A percentile compares a stretch with the other conserved stretches of the same genome.
Evolutionary conservation across 78 protist genomes (phyloP).

Genomic region (Isochrysis galbana): DNA sequence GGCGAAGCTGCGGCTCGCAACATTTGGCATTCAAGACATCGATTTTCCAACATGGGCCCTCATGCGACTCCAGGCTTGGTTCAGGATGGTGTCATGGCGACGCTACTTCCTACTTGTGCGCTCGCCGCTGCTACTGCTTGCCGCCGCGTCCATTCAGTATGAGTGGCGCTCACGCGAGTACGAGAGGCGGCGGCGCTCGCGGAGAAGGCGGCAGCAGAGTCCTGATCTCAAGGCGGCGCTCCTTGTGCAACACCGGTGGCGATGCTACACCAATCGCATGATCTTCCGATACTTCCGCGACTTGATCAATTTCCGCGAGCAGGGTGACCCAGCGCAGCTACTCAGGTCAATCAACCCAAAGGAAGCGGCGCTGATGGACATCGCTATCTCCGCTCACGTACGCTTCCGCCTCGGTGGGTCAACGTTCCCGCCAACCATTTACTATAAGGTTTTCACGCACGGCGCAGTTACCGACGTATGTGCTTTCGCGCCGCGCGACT

Average conservation of each 20-base stretch:
- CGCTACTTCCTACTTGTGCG: background rate
- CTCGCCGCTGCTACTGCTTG: background rate
- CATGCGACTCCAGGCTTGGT: background rate
- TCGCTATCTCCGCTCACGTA: background rate
- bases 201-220: too few relatives aligned
- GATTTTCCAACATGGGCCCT: background rate
- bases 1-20: background rate
- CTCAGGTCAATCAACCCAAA: background rate
- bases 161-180: background rate
- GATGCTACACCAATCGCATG: background rate
- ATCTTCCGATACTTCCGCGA: background rate
- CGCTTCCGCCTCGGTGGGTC: constrained; percentile 2
- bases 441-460: constrained; percentile 24
- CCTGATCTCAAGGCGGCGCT: background rate
- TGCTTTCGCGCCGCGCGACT: constrained; percentile 28
- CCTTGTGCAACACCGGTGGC: background rate
- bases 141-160: background rate
- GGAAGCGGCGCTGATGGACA: background rate
- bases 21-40: background rate
- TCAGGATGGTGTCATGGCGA: background rate
- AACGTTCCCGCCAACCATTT: background rate
- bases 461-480: background rate
- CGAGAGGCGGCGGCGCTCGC: too few relatives aligned
- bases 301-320: background rate
- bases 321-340: background rate